Evolutionary conservation across 441 rosid genomes (phyloP).

Genomic region (Gossypium aridum): DNA sequence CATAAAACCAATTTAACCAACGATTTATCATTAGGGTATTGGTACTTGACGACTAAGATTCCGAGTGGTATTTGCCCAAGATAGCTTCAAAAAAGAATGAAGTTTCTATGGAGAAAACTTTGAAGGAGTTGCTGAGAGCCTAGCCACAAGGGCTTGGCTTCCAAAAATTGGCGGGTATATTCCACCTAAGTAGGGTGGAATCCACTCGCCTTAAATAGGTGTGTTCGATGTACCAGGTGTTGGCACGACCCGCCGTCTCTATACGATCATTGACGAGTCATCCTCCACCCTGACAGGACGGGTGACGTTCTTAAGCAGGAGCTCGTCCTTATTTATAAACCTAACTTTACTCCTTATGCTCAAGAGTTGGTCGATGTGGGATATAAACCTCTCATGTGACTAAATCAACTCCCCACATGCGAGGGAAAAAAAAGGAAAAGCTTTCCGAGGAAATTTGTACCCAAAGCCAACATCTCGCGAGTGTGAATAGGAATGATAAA

Average conservation of each 20-base stretch:
- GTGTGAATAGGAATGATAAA: too few relatives aligned
- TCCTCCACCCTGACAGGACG: constrained; percentile 72
- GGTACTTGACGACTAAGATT: too few relatives aligned
- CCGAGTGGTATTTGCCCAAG: too few relatives aligned
- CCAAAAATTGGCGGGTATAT: constrained; percentile 86
- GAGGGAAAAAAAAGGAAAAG: background rate
- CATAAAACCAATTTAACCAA: too few relatives aligned
- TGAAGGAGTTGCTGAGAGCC: constrained; percentile 17
- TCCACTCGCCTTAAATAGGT: constrained; percentile 35
- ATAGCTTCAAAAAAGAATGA: too few relatives aligned
- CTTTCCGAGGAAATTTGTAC: too few relatives aligned
- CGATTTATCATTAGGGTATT: too few relatives aligned
- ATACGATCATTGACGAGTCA: constrained; percentile 71
- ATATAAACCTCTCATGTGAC: background rate
- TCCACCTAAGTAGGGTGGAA: constrained; percentile 42
- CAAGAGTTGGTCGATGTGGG: background rate
- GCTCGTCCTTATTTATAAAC: background rate
- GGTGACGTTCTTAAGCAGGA: rapidly evolving
- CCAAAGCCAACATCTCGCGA: too few relatives aligned
- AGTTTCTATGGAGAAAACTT: too few relatives aligned
- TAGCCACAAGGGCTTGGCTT: constrained; percentile 31
- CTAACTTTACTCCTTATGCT: background rate
- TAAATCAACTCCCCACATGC: background rate
- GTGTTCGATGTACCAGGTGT: constrained; percentile 56
- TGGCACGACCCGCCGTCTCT: constrained; percentile 84